Conservation (phyloP, 129 eudicot genomes). For the Logfia minima region DNA sequence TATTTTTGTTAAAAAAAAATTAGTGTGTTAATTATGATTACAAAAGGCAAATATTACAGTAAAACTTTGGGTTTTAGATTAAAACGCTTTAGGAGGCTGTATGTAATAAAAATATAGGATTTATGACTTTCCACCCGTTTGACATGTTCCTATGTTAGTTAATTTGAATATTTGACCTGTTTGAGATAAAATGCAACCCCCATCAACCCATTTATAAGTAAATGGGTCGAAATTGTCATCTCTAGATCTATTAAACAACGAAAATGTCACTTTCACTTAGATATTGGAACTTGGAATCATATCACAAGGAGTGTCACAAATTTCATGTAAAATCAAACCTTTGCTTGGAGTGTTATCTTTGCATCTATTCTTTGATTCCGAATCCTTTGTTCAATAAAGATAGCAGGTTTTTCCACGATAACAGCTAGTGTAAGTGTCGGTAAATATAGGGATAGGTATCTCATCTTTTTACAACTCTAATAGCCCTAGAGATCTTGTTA, state of each 20-base stretch:
- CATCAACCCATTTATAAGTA: neutral
- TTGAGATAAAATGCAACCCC: neutral
- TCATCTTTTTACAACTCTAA: conserved; percentile 63
- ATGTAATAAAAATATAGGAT: neutral
- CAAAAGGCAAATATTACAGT: no score
- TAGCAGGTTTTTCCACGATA: conserved; percentile 61
- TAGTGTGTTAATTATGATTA: neutral
- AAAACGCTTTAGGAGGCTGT: neutral
- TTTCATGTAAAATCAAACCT: conserved; percentile 72
- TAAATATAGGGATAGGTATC: conserved; percentile 46
- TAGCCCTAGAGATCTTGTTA: conserved; percentile 63
- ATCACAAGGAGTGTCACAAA: conserved; percentile 75
- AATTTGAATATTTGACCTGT: neutral
- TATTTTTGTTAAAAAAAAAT: no score
- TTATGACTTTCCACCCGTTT: neutral
- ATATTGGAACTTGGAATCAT: conserved; percentile 82
- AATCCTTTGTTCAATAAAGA: conserved; percentile 41
- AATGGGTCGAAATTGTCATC: neutral
- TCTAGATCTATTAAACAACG: neutral
- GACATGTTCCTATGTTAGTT: neutral
- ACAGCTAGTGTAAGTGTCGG: conserved; percentile 67
- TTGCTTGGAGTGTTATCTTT: conserved; percentile 74
- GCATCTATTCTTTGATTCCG: conserved; percentile 67
- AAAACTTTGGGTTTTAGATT: neutral
- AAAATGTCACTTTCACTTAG: conserved; percentile 25